Base-by-base conservation (phyloP, 2,329 filamentous ascomycete genomes). In the Sporothrix globosa region DNA sequence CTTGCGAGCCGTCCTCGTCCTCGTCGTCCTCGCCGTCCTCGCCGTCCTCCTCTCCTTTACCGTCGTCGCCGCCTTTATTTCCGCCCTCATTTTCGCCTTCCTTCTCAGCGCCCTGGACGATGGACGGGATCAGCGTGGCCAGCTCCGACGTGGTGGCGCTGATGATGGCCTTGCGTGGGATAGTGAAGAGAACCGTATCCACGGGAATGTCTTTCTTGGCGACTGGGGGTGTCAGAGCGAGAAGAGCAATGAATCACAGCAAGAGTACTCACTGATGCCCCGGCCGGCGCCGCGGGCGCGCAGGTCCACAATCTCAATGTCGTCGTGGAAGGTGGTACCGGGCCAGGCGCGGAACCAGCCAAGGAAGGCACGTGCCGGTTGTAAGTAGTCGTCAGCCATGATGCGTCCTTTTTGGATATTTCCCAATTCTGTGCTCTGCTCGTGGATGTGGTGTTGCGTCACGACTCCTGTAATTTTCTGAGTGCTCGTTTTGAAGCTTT, bases 131-230 rank as follows among this genome's bases (percentile, higher is more conserved):
- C 78, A 82, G 83, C 75, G 79, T 81, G 30, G 86, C 84, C 41
- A 97, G 83, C 63, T 86, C 83, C 0, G 92, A 96, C 53, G 91
- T 96, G 77, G 90, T 85, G 27, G 87, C 83, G 74, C 87, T 91
- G 77, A 97, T 87, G 73, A 97, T 89, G 66, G 86, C 83, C 61
- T 83, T 81, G 72, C 91, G 88, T 2, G 93, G 92, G 72, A 97
- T 91, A 61, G 88, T 90, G 82, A 97, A 97, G 56, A 97, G 85
- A 63, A 90, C 86, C 70, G 92, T 92, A 72, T 93, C 91, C 75
- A 91, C 86, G 21, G 84, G 81, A 69, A 97, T 92, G 73, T 92
- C 87, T 71, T 85, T 78, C 27, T 81, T 85, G 34, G 93, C 91
- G 75, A 96, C 92, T 58, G 30, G 1, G 2, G 9, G 14, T n/a